phyloP scores from a whole-genome alignment of 352 stramenopile species.

The Phytophthora sp. region DNA sequence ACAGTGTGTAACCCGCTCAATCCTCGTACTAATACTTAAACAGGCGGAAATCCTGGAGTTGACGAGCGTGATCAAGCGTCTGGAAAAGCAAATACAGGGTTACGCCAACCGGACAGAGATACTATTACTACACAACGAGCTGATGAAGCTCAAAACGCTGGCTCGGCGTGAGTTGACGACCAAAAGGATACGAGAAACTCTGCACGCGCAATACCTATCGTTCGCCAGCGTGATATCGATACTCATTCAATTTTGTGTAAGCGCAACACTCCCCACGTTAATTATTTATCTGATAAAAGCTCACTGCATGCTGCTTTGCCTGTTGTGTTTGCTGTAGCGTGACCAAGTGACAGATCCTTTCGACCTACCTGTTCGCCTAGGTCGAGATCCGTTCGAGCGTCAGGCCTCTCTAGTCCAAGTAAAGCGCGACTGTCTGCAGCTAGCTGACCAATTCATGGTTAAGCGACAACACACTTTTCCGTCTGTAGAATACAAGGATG shows the following conservation, averaged over 20 bases:
- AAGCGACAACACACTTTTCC: slow-evolving; percentile 22
- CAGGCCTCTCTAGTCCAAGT: slow-evolving; percentile 16
- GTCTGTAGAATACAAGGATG: slow-evolving; percentile 31
- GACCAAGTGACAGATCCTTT: slow-evolving; percentile 17
- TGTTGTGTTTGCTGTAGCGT: not conserved
- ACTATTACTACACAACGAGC: too few relatives aligned
- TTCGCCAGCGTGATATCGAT: slow-evolving; percentile 24
- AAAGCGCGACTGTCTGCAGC: slow-evolving; percentile 26
- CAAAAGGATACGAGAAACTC: slow-evolving; percentile 6
- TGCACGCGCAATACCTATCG: slow-evolving; percentile 17
- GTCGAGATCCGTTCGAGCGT: slow-evolving; percentile 11
- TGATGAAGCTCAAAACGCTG: slow-evolving; percentile 1
- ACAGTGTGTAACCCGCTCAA: too few relatives aligned
- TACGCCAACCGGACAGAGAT: not conserved
- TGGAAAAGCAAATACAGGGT: slow-evolving; percentile 13
- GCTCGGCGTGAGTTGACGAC: slow-evolving; percentile 10
- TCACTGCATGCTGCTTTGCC: not conserved
- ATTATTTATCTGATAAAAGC: not conserved
- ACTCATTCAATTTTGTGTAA: slow-evolving; percentile 29
- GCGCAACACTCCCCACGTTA: not conserved
- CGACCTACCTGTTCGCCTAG: slow-evolving; percentile 11
- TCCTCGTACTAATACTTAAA: too few relatives aligned
- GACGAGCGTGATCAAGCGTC: slow-evolving; percentile 17
- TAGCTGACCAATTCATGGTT: slow-evolving; percentile 23
- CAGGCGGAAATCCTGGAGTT: slow-evolving; percentile 33